Conservation (phyloP, 495 filamentous ascomycete genomes). For the Aspergillus haitiensis region DNA sequence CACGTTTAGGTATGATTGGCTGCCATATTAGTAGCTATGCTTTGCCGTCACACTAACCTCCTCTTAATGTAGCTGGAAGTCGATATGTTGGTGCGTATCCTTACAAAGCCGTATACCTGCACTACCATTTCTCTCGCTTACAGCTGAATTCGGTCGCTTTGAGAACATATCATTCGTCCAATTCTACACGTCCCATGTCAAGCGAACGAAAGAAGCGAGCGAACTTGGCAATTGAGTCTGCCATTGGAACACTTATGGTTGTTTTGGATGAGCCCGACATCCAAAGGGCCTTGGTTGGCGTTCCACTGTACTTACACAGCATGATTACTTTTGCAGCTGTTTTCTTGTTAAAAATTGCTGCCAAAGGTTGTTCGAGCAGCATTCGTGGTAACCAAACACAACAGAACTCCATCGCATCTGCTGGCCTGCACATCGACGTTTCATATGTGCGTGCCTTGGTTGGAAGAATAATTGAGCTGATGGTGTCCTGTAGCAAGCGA, state of each 20-base stretch:
- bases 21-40: background rate
- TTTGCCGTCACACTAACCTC: background rate
- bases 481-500: constrained; percentile 48
- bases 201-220: constrained; percentile 52
- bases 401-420: constrained; percentile 47
- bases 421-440: constrained; percentile 42
- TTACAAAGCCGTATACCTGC: constrained; percentile 52
- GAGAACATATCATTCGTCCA: constrained; percentile 52
- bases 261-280: constrained; percentile 54
- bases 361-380: constrained; percentile 43
- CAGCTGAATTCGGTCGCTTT: constrained; percentile 60
- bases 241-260: constrained; percentile 50
- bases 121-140: constrained; percentile 56
- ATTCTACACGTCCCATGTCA: constrained; percentile 51
- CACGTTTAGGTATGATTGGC: constrained; percentile 44
- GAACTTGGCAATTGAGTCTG: constrained; percentile 55
- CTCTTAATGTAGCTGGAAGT: constrained; percentile 44
- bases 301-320: constrained; percentile 55
- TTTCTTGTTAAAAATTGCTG: constrained; percentile 55
- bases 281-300: constrained; percentile 49
- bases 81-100: constrained; percentile 55
- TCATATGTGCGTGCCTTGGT: constrained; percentile 48
- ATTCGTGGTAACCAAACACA: constrained; percentile 29
- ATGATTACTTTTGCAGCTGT: constrained; percentile 60
- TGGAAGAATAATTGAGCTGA: constrained; percentile 46